Conservation (phyloP, 768 basidiomycete genomes). For the Boletellus sp. region DNA sequence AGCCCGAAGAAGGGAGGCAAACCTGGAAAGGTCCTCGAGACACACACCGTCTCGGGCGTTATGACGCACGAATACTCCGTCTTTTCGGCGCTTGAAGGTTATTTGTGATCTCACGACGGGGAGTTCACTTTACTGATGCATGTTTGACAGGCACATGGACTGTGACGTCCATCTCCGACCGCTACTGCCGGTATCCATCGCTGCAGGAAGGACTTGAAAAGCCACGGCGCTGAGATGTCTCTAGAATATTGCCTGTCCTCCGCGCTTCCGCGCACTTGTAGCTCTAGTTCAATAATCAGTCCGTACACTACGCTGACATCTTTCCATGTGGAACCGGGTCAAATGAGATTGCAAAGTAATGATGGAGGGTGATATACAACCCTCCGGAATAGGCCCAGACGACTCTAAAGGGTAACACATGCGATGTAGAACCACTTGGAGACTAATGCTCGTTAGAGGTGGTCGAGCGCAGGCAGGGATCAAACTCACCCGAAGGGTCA, state of each 20-base stretch:
- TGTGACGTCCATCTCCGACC: slow-evolving; percentile 87
- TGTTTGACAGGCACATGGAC: slow-evolving; percentile 73
- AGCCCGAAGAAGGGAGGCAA: slow-evolving; percentile 63
- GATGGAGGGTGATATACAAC: neutral
- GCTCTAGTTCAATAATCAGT: slow-evolving; percentile 16
- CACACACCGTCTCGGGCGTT: slow-evolving; percentile 83
- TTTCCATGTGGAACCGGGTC: neutral
- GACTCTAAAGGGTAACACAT: slow-evolving; percentile 67
- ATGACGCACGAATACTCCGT: slow-evolving; percentile 79
- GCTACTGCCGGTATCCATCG: slow-evolving; percentile 83
- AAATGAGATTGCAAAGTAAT: slow-evolving; percentile 2
- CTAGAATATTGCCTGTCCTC: slow-evolving; percentile 7
- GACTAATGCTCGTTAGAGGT: slow-evolving; percentile 43
- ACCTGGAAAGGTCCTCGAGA: slow-evolving; percentile 79
- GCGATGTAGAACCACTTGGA: slow-evolving; percentile 96
- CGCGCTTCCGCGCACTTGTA: slow-evolving; percentile 26
- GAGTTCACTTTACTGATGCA: slow-evolving; percentile 1
- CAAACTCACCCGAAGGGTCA: slow-evolving; percentile 77
- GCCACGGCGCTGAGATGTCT: slow-evolving; percentile 19
- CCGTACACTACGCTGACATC: neutral
- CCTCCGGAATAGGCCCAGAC: neutral
- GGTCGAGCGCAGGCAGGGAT: neutral
- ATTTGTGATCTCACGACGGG: slow-evolving; percentile 13
- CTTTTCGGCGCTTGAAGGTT: slow-evolving; percentile 88
- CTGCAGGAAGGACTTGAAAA: slow-evolving; percentile 51